Base-by-base conservation (phyloP, 2,329 filamentous ascomycete genomes). In the Botrytis aclada region DNA sequence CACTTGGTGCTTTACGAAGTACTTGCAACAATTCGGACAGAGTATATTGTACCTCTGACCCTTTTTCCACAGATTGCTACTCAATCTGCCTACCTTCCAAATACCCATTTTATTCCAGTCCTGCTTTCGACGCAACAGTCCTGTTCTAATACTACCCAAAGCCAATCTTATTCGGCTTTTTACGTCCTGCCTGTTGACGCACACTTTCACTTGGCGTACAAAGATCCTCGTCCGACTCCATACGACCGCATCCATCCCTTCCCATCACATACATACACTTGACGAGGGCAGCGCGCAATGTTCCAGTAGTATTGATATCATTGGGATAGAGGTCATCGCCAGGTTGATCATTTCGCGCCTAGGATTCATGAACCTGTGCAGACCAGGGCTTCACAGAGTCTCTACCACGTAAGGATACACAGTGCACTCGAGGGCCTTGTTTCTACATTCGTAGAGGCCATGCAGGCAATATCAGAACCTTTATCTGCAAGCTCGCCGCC, bases 401-500 rank as follows among this genome's bases (percentile, higher is more conserved):
- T 58, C 67, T 70, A 25, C 47, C 41, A 65, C 69, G 34, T 71
- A 67, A 61, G 63, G 39, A 67, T 61, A 72, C 54, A 69, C 51
- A 61, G 47, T 56, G 62, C 60, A 60, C 39, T 69, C 18, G 65
- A 56, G 39, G 22, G 34, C 65, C 65, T 43, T 69, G 51, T 41
- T 16, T 69, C 29, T 16, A 69, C 37, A 51, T 32, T 43, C 37
- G 12, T 25, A 43, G 62, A 64, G 72, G 71, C 70, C 62, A 80
- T 80, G 79, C 77, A 76, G 75, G 73, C 74, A 72, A 77, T 77
- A 62, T 62, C 73, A 74, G 77, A 80, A 71, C 51, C 76, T 74
- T 60, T 76, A 73, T 78, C 79, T 74, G 78, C 77, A 75, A 79
- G 73, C 74, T 79, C 79, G 70, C 80, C 80, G 73, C 79, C 80